Evolutionary conservation across 257 asterid species (phyloP).

Genomic region (Oldenlandia corymbosa): DNA sequence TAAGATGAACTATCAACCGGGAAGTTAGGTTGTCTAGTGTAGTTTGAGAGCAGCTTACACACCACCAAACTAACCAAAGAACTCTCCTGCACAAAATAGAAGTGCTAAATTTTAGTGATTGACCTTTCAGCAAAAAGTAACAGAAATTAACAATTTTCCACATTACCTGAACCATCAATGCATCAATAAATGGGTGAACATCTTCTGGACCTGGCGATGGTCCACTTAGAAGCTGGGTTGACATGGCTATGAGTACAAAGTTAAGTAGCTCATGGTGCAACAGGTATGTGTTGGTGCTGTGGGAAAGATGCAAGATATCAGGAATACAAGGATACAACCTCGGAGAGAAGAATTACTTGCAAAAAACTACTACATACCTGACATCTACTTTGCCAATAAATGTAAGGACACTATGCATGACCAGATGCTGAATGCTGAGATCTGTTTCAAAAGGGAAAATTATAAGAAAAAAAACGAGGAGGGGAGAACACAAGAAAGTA

Average conservation of each 20-base stretch:
- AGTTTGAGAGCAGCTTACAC: conserved; percentile 64
- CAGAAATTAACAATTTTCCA: neutral
- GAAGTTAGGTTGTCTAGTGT: conserved; percentile 55
- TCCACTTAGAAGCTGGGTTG: conserved; percentile 93
- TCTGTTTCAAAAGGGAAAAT: conserved; percentile 38
- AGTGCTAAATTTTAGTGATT: neutral
- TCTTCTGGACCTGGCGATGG: conserved; percentile 89
- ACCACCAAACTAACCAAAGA: conserved; percentile 60
- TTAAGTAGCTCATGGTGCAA: conserved; percentile 82
- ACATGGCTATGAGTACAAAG: conserved; percentile 68
- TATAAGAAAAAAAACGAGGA: neutral
- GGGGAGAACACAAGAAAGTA: neutral
- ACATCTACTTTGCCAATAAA: conserved; percentile 76
- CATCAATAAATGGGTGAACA: conserved; percentile 81
- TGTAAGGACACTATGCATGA: conserved; percentile 63
- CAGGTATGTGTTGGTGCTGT: conserved; percentile 63
- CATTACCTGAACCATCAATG: conserved; percentile 78
- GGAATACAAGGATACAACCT: conserved; percentile 9
- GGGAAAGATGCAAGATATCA: conserved; percentile 27
- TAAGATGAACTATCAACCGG: conserved; percentile 46
- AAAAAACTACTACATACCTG: conserved; percentile 49
- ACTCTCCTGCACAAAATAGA: conserved; percentile 50
- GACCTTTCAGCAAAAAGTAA: neutral
- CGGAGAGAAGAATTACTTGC: conserved; percentile 3
- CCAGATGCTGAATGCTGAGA: conserved; percentile 51